Percentiles rank a stretch among this genome's conserved stretches.
Conservation (phyloP, 257 asterid genomes). For the Henckelia pumila region DNA sequence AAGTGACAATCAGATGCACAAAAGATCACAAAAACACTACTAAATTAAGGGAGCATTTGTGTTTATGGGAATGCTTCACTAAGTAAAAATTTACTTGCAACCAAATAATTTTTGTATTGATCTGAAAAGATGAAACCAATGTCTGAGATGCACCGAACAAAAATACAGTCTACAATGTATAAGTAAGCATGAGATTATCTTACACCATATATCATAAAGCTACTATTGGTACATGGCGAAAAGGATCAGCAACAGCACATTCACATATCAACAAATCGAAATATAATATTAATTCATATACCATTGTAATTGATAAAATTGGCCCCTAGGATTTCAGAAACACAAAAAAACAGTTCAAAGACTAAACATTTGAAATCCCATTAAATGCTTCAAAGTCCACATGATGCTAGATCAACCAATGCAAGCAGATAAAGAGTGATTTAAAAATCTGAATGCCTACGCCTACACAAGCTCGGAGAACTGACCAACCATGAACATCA, state of each 20-base stretch:
- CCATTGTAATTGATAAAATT: too few species aligned
- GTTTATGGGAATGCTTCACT: not conserved
- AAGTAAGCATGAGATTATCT: too few species aligned
- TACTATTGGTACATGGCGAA: too few species aligned
- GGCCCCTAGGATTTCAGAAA: not conserved
- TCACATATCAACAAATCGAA: too few species aligned
- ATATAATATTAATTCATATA: too few species aligned
- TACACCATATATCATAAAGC: too few species aligned
- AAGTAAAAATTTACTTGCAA: not conserved
- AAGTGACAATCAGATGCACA: not conserved
- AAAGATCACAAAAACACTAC: not conserved
- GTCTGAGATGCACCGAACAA: slow-evolving; percentile 3
- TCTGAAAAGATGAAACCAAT: not conserved
- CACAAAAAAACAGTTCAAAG: not conserved
- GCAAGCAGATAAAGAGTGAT: too few species aligned
- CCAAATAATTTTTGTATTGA: not conserved
- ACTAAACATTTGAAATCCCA: not conserved
- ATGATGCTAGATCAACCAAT: too few species aligned
- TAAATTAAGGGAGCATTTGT: not conserved
- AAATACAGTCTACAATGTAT: not conserved
- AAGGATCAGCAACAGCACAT: too few species aligned
- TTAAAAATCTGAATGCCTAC: not conserved
- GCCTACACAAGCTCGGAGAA: not conserved
- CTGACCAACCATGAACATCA: slow-evolving; percentile 79
- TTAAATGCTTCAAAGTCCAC: not conserved